Evolutionary conservation across 352 stramenopile genomes (phyloP).

Genomic region (Plasmopara viticola): DNA sequence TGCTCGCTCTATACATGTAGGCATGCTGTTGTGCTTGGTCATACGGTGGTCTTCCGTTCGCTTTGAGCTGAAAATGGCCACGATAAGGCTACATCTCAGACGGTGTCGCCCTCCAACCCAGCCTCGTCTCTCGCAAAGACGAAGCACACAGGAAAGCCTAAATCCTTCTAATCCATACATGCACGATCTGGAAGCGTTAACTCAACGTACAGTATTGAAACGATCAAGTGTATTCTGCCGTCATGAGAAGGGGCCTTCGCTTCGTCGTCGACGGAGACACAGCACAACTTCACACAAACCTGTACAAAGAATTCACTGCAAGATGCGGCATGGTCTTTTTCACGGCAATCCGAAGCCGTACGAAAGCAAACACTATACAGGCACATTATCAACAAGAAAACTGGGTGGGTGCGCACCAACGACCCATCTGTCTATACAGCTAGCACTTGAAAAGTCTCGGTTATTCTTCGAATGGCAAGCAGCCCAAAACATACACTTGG

Average conservation of each 20-base stretch:
- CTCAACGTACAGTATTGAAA: too few relatives aligned
- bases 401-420: background rate
- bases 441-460: conserved; percentile 4
- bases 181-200: too few relatives aligned
- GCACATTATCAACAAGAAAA: background rate
- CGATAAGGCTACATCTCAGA: too few relatives aligned
- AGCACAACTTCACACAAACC: background rate
- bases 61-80: too few relatives aligned
- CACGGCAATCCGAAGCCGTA: background rate
- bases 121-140: too few relatives aligned
- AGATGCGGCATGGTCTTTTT: background rate
- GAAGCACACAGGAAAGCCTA: too few relatives aligned
- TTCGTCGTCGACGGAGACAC: background rate
- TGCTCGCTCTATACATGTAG: too few relatives aligned
- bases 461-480: conserved; percentile 22
- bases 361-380: background rate
- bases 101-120: too few relatives aligned
- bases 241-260: background rate
- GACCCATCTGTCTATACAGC: background rate
- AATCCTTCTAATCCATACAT: too few relatives aligned
- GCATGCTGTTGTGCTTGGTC: too few relatives aligned
- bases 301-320: background rate
- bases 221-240: background rate
- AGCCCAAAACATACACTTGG: background rate
- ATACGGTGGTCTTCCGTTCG: too few relatives aligned